These are phyloP conservation scores for Nannizzia gypsea DNA, from an alignment of 2,329 filamentous ascomycete species.

Conservation along the genomic window DNA sequence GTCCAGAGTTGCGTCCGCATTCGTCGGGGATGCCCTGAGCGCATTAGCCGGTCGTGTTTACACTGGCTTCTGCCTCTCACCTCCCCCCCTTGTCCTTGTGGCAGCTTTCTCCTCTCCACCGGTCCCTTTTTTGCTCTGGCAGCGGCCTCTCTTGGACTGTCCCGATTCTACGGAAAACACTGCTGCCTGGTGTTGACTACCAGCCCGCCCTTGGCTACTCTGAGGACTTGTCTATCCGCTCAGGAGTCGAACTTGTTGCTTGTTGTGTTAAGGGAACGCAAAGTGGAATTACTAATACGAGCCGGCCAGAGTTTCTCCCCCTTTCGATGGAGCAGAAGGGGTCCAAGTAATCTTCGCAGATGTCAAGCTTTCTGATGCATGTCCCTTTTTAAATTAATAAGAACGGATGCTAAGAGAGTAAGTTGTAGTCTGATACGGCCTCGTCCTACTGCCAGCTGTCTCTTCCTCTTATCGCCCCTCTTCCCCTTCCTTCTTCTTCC, in stretches of 20 bases:
- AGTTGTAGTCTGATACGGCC: background rate
- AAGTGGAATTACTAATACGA: constrained; percentile 2
- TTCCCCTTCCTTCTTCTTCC: background rate
- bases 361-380: constrained; percentile 1
- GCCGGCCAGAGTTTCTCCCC: background rate
- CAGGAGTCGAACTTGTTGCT: background rate
- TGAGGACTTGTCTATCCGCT: background rate
- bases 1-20: background rate
- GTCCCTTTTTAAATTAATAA: background rate
- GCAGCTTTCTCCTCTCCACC: background rate
- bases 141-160: background rate
- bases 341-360: background rate
- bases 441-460: constrained; percentile 2
- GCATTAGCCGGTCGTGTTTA: background rate
- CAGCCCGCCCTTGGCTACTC: background rate
- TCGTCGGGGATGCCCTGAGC: background rate
- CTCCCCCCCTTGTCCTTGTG: too few relatives aligned
- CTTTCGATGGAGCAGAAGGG: background rate
- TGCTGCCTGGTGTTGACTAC: too few relatives aligned
- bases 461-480: background rate
- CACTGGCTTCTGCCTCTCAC: too few relatives aligned
- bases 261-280: background rate
- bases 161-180: too few relatives aligned
- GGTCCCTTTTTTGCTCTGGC: background rate
- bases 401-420: background rate